A percentile compares a stretch with the other conserved stretches of the same genome.
phyloP scores from a whole-genome alignment of 2,329 filamentous ascomycete species.

The Scedosporium boydii region DNA sequence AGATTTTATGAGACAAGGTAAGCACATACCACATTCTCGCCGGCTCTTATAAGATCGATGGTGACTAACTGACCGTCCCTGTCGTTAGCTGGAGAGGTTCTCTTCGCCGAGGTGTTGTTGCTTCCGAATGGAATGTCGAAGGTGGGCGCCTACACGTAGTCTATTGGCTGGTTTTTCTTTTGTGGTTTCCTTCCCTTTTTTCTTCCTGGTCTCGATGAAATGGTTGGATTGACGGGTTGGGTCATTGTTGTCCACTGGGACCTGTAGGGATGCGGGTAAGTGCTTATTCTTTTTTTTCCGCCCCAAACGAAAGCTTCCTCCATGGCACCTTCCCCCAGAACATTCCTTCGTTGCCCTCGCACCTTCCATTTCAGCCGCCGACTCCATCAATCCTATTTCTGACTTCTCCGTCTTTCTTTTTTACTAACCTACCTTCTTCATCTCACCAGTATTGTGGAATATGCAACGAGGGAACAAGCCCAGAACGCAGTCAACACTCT shows the following conservation, averaged over 20 bases:
- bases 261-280: slow-evolving; percentile 99
- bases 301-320: not conserved
- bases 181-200: slow-evolving; percentile 56
- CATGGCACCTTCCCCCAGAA: not conserved
- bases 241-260: slow-evolving; percentile 67
- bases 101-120: slow-evolving; percentile 98
- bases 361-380: not conserved
- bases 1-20: slow-evolving; percentile 99
- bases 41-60: not conserved
- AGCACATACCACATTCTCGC: slow-evolving; percentile 24
- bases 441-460: slow-evolving; percentile 87
- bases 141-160: slow-evolving; percentile 93
- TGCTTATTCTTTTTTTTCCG: slow-evolving; percentile 15
- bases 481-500: slow-evolving; percentile 94
- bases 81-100: slow-evolving; percentile 82
- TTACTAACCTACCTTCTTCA: not conserved
- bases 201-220: slow-evolving; percentile 63
- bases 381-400: not conserved
- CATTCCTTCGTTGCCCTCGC: not conserved
- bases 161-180: slow-evolving; percentile 64
- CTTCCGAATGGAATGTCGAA: slow-evolving; percentile 99
- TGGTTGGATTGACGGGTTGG: slow-evolving; percentile 98
- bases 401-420: not conserved
- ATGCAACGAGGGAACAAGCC: slow-evolving; percentile 98
- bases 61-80: not conserved